A percentile compares a stretch with the other conserved stretches of the same genome.
These are phyloP conservation scores for Rugonectria rugulosa DNA, from an alignment of 2,329 filamentous ascomycete species.

Conservation along the genomic window DNA sequence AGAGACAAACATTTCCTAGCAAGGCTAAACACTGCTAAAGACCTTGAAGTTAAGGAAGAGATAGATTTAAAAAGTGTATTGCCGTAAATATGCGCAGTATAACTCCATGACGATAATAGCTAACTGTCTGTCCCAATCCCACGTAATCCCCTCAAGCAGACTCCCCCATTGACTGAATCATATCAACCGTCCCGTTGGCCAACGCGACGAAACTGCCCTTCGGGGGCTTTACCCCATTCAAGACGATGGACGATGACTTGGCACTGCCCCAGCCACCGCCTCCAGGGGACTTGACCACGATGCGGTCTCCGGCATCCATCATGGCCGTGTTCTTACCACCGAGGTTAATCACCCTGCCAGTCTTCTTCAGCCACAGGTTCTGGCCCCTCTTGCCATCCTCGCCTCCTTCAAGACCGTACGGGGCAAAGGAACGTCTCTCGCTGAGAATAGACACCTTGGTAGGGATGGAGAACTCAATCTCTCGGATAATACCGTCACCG, in stretches of 20 bases:
- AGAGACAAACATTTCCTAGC: too few relatives aligned
- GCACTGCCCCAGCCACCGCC: slow-evolving; percentile 20
- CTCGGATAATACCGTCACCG: slow-evolving; percentile 77
- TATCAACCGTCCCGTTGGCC: slow-evolving; percentile 19
- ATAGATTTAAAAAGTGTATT: too few relatives aligned
- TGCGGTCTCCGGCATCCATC: slow-evolving; percentile 17
- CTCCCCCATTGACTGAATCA: slow-evolving; percentile 22
- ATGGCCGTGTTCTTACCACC: slow-evolving; percentile 23
- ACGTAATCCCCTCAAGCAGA: slow-evolving; percentile 18
- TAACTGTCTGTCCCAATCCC: too few relatives aligned
- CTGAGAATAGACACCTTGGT: slow-evolving; percentile 78
- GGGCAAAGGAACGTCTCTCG: slow-evolving; percentile 75
- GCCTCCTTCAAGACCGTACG: slow-evolving; percentile 77
- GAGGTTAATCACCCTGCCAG: slow-evolving; percentile 39
- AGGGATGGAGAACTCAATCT: slow-evolving; percentile 79
- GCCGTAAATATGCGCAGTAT: too few relatives aligned
- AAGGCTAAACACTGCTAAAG: too few relatives aligned
- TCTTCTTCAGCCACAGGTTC: slow-evolving; percentile 83
- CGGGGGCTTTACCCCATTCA: background rate
- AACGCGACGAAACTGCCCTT: slow-evolving; percentile 16
- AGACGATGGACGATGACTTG: background rate
- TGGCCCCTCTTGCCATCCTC: slow-evolving; percentile 78
- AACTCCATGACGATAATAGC: too few relatives aligned
- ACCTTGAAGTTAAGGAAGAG: too few relatives aligned
- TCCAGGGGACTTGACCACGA: slow-evolving; percentile 16